Percentiles rank a stretch among this genome's conserved stretches.
Evolutionary conservation across 2,329 filamentous ascomycete species (phyloP).

Genomic region (Xylaria sp.): DNA sequence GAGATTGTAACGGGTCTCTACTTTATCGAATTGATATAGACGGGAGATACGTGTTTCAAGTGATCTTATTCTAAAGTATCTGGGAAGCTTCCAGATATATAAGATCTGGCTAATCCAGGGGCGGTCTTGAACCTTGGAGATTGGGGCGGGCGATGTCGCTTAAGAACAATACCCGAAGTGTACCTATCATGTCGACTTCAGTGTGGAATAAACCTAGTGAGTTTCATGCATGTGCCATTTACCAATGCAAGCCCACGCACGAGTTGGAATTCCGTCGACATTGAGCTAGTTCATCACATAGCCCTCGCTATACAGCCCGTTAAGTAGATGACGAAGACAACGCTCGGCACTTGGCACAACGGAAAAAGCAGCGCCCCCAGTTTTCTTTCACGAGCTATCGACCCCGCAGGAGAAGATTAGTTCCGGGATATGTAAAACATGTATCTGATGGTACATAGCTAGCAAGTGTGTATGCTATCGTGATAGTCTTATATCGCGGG

Average conservation of each 20-base stretch:
- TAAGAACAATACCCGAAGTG: not conserved
- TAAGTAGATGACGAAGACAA: no score
- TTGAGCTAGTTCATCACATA: not conserved
- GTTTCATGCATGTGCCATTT: not conserved
- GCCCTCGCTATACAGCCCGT: no score
- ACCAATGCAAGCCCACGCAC: not conserved
- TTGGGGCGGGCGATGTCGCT: not conserved
- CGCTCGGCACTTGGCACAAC: slow-evolving; percentile 7
- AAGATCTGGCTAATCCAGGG: not conserved
- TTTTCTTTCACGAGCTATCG: not conserved
- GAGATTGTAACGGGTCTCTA: not conserved
- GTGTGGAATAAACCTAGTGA: not conserved
- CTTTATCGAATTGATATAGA: not conserved
- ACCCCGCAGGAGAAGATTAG: not conserved
- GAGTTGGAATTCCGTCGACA: not conserved
- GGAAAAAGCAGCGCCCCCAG: not conserved
- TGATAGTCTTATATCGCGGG: not conserved
- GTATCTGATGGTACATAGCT: no score
- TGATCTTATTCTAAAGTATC: not conserved
- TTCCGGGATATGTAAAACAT: not conserved
- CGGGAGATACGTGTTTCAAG: not conserved
- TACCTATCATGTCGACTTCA: not conserved
- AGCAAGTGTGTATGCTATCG: not conserved
- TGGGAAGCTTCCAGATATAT: not conserved
- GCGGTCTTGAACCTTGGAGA: not conserved